These are phyloP conservation scores for Flaveria robusta DNA, from an alignment of 129 eudicot species.

Conservation along the genomic window DNA sequence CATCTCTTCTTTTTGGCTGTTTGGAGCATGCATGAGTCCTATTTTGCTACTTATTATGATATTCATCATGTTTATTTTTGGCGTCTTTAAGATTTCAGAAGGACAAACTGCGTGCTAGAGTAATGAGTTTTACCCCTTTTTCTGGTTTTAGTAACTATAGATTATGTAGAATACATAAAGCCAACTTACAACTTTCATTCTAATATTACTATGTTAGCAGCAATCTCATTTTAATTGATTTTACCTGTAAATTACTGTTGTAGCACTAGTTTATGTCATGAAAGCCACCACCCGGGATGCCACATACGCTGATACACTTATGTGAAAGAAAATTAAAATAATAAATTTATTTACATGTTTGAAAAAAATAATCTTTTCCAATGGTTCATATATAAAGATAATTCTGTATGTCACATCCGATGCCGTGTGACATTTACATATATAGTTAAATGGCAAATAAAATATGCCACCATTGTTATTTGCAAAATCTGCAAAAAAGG, in stretches of 20 bases:
- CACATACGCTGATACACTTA: not conserved
- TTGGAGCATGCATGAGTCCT: not conserved
- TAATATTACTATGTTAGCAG: not conserved
- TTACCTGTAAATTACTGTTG: not conserved
- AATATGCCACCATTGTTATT: not conserved
- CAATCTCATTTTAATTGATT: not conserved
- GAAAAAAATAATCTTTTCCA: not conserved
- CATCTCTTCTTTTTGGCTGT: conserved; percentile 1
- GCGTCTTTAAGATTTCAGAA: not conserved
- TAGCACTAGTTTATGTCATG: not conserved
- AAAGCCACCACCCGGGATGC: not conserved
- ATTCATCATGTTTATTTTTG: not conserved
- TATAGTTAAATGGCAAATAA: not conserved
- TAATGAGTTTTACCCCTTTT: not conserved
- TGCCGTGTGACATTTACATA: not conserved
- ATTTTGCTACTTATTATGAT: not conserved
- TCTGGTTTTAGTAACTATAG: not conserved
- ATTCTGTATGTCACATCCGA: not conserved
- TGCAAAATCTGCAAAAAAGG: not conserved
- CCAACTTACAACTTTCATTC: not conserved
- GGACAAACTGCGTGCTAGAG: not conserved
- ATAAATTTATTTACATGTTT: not conserved
- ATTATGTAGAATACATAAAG: not conserved
- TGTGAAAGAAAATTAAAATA: not conserved
- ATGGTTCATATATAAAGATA: not conserved